Conservation (phyloP, 495 filamentous ascomycete species). For the Aspergillus funiculosus region DNA sequence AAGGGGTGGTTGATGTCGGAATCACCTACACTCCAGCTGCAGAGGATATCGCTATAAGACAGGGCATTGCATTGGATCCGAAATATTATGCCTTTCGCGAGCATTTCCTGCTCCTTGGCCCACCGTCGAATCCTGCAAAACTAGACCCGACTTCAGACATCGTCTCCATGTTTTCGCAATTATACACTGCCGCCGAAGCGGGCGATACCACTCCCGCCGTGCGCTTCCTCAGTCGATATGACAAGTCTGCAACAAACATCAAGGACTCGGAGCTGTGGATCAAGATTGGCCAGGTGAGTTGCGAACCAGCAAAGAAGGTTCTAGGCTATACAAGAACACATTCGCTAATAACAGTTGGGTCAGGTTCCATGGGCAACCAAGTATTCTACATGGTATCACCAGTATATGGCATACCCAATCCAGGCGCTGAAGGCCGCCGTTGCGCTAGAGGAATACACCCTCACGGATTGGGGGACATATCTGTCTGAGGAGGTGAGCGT, state of each 20-base stretch:
- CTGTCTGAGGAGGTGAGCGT: constrained; percentile 26
- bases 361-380: constrained; percentile 38
- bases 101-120: constrained; percentile 37
- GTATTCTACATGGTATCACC: constrained; percentile 43
- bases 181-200: constrained; percentile 25
- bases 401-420: constrained; percentile 39
- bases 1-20: constrained; percentile 30
- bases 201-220: constrained; percentile 20
- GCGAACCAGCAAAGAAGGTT: no score
- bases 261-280: constrained; percentile 43
- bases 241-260: constrained; percentile 46
- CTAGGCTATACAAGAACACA: not conserved
- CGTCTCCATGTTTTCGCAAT: constrained; percentile 23
- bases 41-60: constrained; percentile 34
- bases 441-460: constrained; percentile 35
- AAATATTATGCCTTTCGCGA: constrained; percentile 34
- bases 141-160: constrained; percentile 20
- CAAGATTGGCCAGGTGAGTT: constrained; percentile 35
- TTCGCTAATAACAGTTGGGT: no score
- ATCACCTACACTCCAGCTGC: constrained; percentile 39
- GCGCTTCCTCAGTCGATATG: constrained; percentile 37
- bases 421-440: constrained; percentile 35
- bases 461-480: constrained; percentile 41
- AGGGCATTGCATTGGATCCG: constrained; percentile 25
- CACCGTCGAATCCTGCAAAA: constrained; percentile 28